phyloP scores from a whole-genome alignment of 257 asterid species.

The Jasminum sambac region DNA sequence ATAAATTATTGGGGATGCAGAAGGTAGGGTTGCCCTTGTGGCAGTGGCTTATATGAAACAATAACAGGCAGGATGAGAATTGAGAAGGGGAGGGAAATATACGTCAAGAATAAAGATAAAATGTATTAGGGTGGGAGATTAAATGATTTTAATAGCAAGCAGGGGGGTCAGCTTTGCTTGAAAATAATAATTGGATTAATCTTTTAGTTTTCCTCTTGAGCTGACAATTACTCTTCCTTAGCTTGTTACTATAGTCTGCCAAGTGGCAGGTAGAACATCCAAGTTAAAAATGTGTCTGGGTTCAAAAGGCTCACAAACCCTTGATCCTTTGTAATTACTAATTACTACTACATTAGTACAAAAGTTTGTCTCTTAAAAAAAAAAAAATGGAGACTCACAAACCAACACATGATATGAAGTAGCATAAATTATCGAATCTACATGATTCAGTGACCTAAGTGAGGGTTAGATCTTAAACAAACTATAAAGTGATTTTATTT shows the following conservation, averaged over 20 bases:
- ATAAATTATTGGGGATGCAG: background rate
- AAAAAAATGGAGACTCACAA: too few species aligned
- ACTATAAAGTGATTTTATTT: background rate
- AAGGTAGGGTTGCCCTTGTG: background rate
- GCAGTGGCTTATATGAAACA: background rate
- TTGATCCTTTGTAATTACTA: too few species aligned
- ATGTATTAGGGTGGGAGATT: background rate
- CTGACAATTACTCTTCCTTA: background rate
- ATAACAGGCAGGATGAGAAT: background rate
- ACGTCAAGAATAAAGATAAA: background rate
- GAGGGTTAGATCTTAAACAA: background rate
- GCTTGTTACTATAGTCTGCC: background rate
- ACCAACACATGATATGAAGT: background rate
- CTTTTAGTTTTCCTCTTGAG: background rate
- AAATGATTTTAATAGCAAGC: background rate
- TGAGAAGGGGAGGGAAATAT: background rate
- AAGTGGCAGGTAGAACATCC: background rate
- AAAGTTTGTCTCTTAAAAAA: too few species aligned
- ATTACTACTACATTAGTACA: too few species aligned
- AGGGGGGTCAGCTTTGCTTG: background rate
- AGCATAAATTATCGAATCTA: background rate
- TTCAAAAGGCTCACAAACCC: background rate
- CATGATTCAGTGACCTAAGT: background rate
- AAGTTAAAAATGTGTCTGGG: background rate
- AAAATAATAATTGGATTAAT: background rate